Conservation (phyloP, 768 basidiomycete species). For the Trametes meyenii region DNA sequence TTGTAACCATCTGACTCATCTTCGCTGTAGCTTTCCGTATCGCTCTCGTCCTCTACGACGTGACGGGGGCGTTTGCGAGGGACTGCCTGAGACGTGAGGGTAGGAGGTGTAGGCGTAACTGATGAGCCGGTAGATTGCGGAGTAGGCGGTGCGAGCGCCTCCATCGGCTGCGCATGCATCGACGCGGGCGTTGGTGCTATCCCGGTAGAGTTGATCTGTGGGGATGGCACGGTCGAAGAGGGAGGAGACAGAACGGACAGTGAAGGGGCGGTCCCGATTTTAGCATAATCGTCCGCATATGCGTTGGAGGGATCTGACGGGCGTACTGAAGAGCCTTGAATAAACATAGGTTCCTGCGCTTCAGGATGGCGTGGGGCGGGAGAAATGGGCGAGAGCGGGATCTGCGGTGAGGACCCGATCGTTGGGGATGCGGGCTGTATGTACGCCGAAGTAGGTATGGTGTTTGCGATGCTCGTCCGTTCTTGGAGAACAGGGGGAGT, state of each 20-base stretch:
- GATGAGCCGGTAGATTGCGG: slow-evolving; percentile 11
- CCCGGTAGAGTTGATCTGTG: background rate
- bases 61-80: slow-evolving; percentile 36
- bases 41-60: slow-evolving; percentile 38
- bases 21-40: slow-evolving; percentile 32
- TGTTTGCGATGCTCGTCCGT: background rate
- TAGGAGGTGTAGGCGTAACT: slow-evolving; percentile 34
- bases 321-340: slow-evolving; percentile 40
- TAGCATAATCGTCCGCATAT: no score
- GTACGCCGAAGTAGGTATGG: slow-evolving; percentile 14
- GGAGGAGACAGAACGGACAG: background rate
- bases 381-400: slow-evolving; percentile 5
- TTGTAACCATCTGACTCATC: slow-evolving; percentile 39
- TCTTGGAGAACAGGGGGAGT: background rate
- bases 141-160: background rate
- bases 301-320: slow-evolving; percentile 3
- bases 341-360: slow-evolving; percentile 31
- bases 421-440: slow-evolving; percentile 17
- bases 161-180: background rate
- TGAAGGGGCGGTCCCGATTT: background rate
- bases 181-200: no score
- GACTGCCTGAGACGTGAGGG: slow-evolving; percentile 36
- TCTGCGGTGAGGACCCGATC: background rate
- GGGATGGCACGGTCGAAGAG: background rate
- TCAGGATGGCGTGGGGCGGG: slow-evolving; percentile 20